A percentile compares a stretch with the other conserved stretches of the same genome.
Evolutionary conservation across 192 early-diverging fungal genomes (phyloP).

Genomic region (Coemansia sp.): DNA sequence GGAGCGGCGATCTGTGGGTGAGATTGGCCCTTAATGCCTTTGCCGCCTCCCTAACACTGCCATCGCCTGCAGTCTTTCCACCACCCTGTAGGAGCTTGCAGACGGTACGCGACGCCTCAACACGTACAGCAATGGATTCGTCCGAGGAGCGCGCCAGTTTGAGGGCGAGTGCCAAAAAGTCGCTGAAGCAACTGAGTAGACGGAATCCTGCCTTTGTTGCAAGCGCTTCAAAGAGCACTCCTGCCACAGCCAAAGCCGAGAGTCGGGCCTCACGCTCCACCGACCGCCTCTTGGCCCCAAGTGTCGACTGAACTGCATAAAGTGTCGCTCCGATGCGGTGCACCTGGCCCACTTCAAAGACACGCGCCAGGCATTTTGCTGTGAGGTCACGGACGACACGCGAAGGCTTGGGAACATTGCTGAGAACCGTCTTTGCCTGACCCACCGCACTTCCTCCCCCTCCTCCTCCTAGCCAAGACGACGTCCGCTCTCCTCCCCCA

Average conservation of each 20-base stretch:
- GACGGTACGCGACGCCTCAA: constrained; percentile 68
- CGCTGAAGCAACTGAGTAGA: constrained; percentile 49
- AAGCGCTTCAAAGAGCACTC: constrained; percentile 72
- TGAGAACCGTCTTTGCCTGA: constrained; percentile 9
- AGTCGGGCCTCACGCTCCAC: constrained; percentile 10
- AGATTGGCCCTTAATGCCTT: constrained; percentile 64
- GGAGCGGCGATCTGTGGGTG: constrained; percentile 63
- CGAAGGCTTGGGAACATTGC: constrained; percentile 27
- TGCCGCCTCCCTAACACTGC: constrained; percentile 67
- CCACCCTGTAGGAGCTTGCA: constrained; percentile 66
- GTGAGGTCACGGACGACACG: constrained; percentile 33
- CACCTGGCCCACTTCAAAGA: constrained; percentile 38
- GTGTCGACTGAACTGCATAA: constrained; percentile 23
- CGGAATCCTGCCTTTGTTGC: constrained; percentile 48
- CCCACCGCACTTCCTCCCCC: constrained; percentile 46
- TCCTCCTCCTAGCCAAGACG: constrained; percentile 64
- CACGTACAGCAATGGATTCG: constrained; percentile 58
- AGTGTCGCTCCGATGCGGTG: constrained; percentile 35
- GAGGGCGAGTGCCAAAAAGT: constrained; percentile 27
- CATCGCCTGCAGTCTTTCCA: constrained; percentile 67
- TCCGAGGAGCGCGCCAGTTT: constrained; percentile 7
- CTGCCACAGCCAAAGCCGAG: constrained; percentile 71
- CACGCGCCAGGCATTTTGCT: constrained; percentile 22
- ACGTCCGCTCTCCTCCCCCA: constrained; percentile 61
- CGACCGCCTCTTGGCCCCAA: constrained; percentile 6